Evolutionary conservation across 306 rosid genomes (phyloP), one percentile per base, ranked within the genome.

Genomic region (Geum urbanum): DNA sequence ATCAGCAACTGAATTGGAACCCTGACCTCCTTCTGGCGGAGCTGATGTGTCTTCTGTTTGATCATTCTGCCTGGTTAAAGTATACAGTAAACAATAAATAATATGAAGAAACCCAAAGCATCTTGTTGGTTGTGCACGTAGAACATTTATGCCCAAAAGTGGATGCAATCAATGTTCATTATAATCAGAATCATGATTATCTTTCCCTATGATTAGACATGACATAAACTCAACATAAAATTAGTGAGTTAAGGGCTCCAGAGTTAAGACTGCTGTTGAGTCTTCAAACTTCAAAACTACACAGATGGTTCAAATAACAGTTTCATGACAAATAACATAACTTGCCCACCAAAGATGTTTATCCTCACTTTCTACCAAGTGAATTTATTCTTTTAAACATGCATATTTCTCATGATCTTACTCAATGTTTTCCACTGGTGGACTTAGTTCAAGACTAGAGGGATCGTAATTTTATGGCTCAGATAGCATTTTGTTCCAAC

Each of bases 1-100:
- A 67, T 82, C 89, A 49, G 79, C 72, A 81, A 63, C 78, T 18
- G 72, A 55, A 46, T 41, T 47, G 35, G 83, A 78, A 63, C 88
- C 85, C 76, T 61, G 84, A 81, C 76, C 74, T 74, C 74, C 87
- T 70, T 85, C 86, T 14, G 79, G 77, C 69, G 69, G 89, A 58
- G 9, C 69, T n/a, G 92, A 66, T 53, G 76, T 65, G 66, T 90
- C 88, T 73, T 88, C 95, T 37, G 78, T 75, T 55, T 81, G 84
- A 75, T 91, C 96, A 63, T 85, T 85, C 79, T 90, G 89, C 77
- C 99, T 94, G 86, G 51, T 77, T 73, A 56, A 67, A 45, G 10
- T 24, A 66, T 4, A 14, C 7, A 45, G n/a, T 44, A 63, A 49
- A 48, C 22, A 4, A 18, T 9, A 6, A 27, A 52, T 22, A 16